Conservation (phyloP, 208 protist species). For the Zelonia costaricensis region DNA sequence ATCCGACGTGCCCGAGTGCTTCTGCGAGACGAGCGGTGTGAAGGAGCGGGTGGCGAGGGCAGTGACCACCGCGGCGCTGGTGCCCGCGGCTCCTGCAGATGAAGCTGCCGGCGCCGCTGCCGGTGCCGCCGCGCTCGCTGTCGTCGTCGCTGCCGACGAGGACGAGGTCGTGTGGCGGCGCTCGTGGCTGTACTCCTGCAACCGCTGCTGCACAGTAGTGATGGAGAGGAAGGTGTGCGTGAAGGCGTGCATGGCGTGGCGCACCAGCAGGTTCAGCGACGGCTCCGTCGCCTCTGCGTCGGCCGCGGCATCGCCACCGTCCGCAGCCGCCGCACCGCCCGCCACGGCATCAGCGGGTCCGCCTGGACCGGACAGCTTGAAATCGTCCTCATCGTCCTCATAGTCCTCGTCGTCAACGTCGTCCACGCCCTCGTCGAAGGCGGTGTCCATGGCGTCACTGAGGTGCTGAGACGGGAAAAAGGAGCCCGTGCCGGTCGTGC, state of each 20-base stretch:
- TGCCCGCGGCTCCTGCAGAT: too few relatives aligned
- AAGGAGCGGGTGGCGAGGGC: neutral
- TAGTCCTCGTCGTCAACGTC: constrained; percentile 4
- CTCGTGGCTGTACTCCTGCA: constrained; percentile 39
- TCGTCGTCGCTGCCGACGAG: neutral
- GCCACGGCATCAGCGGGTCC: too few relatives aligned
- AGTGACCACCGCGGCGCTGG: neutral
- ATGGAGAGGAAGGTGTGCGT: constrained; percentile 45
- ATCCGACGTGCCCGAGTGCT: neutral
- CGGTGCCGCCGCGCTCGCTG: neutral
- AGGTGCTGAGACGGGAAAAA: neutral
- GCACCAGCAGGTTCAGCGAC: constrained; percentile 22
- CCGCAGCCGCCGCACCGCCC: too few relatives aligned
- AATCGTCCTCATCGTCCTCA: neutral
- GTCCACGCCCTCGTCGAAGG: constrained; percentile 3
- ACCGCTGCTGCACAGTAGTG: constrained; percentile 40
- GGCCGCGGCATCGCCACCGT: neutral
- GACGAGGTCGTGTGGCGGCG: constrained; percentile 6
- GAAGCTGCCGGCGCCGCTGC: too few relatives aligned
- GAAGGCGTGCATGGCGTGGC: constrained; percentile 37
- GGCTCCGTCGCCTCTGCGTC: neutral
- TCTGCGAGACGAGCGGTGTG: constrained; percentile 1
- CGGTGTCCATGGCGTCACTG: constrained; percentile 1
- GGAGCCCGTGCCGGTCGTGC: constrained; percentile 1
- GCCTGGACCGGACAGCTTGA: too few relatives aligned